These are phyloP conservation scores for Acer campestre DNA, from an alignment of 345 rosid species.

Conservation along the genomic window DNA sequence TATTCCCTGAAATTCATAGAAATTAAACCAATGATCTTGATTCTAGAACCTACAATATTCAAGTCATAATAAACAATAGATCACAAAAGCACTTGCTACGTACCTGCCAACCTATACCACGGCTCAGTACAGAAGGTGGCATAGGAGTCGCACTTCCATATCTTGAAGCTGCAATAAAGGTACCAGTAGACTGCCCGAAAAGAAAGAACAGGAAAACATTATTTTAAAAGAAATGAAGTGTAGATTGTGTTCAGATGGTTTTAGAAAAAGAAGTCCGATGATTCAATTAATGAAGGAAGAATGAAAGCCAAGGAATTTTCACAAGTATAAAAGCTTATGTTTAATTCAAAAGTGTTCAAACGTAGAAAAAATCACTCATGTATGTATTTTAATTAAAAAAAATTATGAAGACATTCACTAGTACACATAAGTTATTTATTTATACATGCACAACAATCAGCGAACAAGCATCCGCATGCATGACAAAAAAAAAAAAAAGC, in stretches of 20 bases:
- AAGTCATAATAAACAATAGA: neutral
- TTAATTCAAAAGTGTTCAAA: neutral
- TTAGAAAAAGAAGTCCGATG: constrained; percentile 3
- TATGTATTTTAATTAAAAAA: neutral
- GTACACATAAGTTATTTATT: constrained; percentile 3
- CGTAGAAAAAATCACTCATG: neutral
- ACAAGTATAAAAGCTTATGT: neutral
- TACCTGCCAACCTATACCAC: constrained; percentile 91
- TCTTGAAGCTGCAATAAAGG: constrained; percentile 75
- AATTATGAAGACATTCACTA: neutral
- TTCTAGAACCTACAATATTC: neutral
- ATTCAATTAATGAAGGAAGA: constrained; percentile 6
- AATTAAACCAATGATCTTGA: neutral
- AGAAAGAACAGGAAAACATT: neutral
- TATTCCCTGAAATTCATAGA: constrained; percentile 54
- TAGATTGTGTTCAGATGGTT: neutral
- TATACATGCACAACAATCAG: neutral
- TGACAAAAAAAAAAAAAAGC: neutral
- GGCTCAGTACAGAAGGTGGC: constrained; percentile 79
- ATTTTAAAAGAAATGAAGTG: neutral
- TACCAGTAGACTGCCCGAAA: constrained; percentile 71
- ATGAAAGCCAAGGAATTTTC: neutral
- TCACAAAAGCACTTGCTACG: constrained; percentile 31
- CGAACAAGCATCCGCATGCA: neutral
- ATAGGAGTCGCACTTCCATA: constrained; percentile 80